phyloP scores from a whole-genome alignment of 2,329 filamentous ascomycete species.

The Cadophora sp. region DNA sequence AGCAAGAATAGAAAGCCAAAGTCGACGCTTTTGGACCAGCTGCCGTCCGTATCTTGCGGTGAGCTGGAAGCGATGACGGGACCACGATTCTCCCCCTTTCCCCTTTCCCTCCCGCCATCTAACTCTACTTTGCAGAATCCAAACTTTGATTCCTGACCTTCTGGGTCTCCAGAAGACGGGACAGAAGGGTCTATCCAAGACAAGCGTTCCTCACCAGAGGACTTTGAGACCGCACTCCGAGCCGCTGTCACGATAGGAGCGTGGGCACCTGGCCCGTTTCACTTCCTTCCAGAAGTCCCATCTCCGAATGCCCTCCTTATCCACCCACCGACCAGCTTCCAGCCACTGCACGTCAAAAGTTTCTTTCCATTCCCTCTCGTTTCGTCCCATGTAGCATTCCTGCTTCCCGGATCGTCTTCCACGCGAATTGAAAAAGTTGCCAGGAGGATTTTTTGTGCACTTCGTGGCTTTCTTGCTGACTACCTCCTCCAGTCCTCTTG shows the following conservation, averaged over 20 bases:
- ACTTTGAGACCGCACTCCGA: slow-evolving; percentile 13
- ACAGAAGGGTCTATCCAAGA: background rate
- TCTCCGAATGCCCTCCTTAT: slow-evolving; percentile 2
- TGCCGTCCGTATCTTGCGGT: background rate
- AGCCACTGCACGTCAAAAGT: background rate
- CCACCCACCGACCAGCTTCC: too few species aligned
- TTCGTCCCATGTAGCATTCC: background rate
- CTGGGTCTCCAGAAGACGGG: background rate
- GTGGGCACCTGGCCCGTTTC: slow-evolving; percentile 3
- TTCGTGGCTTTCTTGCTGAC: background rate
- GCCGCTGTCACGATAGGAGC: slow-evolving; percentile 20
- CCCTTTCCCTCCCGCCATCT: background rate
- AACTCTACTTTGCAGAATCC: background rate
- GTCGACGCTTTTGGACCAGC: background rate
- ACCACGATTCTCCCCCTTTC: background rate
- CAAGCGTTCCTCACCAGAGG: slow-evolving; percentile 13
- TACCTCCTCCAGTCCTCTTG: too few species aligned
- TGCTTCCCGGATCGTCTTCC: slow-evolving; percentile 8
- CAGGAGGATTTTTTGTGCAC: slow-evolving; percentile 2
- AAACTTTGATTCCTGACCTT: background rate
- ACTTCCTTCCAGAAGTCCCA: slow-evolving; percentile 14
- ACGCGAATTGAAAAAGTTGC: background rate
- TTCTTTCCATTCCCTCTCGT: background rate
- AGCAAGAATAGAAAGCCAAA: background rate
- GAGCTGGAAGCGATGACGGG: background rate